These are phyloP conservation scores for Meripilus lineatus DNA, from an alignment of 1,284 basidiomycete species.

Conservation along the genomic window DNA sequence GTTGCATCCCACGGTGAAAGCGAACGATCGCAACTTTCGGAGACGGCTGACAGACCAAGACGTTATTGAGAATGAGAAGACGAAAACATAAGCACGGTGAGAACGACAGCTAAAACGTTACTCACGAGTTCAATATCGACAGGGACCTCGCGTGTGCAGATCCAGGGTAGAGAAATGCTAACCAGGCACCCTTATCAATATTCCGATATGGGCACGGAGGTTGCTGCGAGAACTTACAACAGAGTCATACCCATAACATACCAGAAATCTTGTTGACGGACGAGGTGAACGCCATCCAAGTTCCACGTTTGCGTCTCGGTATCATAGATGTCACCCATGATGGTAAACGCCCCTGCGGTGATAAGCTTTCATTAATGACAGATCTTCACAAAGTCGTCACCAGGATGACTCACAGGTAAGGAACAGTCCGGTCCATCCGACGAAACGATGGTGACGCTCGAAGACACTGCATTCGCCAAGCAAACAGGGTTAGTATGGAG, in stretches of 20 bases:
- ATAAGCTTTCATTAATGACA: conserved; percentile 3
- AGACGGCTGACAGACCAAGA: conserved; percentile 38
- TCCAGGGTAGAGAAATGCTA: conserved; percentile 71
- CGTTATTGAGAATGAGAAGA: neutral
- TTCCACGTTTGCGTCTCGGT: conserved; percentile 49
- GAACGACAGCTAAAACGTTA: conserved; percentile 6
- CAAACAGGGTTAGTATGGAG: conserved; percentile 10
- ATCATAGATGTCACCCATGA: conserved; percentile 60
- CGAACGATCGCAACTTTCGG: conserved; percentile 56
- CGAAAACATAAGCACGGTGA: neutral
- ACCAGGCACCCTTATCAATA: neutral
- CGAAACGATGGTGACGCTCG: conserved; percentile 71
- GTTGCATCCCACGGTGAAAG: conserved; percentile 61
- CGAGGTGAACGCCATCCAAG: conserved; percentile 44
- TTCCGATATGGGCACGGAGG: neutral
- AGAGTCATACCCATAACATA: conserved; percentile 67
- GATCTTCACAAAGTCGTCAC: conserved; percentile 1
- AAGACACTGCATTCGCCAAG: conserved; percentile 62
- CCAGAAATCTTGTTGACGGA: conserved; percentile 73
- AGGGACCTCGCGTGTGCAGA: conserved; percentile 65
- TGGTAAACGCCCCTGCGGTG: conserved; percentile 56
- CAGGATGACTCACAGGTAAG: conserved; percentile 47
- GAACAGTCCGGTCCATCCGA: conserved; percentile 64
- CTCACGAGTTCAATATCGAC: conserved; percentile 73
- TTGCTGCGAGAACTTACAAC: conserved; percentile 42